Evolutionary conservation across 495 filamentous ascomycete genomes (phyloP), one percentile per base, ranked within the genome.

Genomic region (Cudoniella acicularis): DNA sequence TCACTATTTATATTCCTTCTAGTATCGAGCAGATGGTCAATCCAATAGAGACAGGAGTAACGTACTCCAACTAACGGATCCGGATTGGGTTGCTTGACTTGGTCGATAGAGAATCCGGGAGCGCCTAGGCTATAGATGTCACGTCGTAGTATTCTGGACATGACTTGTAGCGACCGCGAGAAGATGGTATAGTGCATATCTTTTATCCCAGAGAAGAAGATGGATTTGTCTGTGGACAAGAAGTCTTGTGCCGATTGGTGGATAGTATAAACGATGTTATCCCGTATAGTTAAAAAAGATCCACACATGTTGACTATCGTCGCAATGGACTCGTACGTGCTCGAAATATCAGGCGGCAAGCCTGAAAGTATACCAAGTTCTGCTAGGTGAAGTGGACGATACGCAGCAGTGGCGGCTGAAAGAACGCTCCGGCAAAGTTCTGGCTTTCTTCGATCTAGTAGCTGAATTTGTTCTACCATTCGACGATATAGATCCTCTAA

Each of bases 161-260:
- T n/a, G n/a, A n/a, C n/a, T n/a, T n/a, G n/a, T n/a, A 59, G n/a
- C 20, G 56, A 59, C 25, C 21, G 46, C 18, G 56, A 59, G 56
- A 52, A 59, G 25, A 59, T 59, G 4, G 1, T 51, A 25, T 52
- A 43, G 17, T 59, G 47, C 10, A 51, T 11, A 30, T 62, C 46
- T 51, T 65, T 49, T 56, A 22, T 49, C 23, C 62, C 56, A 55
- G 20, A 59, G 8, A 56, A 63, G 58, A 67, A 69, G 18, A 67
- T 64, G 16, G 62, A 27, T 56, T 52, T 45, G 42, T 48, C 42
- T 36, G 59, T 52, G 10, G 64, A 41, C 25, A 72, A 46, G 59
- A 58, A 72, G 36, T 70, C 66, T 52, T 69, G 67, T 25, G 64
- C 66, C 2, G 63, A 69, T 42, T 70, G 64, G 61, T 71, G 63